Percentiles rank a stretch among this genome's conserved stretches.
Conservation (phyloP, 768 basidiomycete genomes). For the Lactifluus rugatus region DNA sequence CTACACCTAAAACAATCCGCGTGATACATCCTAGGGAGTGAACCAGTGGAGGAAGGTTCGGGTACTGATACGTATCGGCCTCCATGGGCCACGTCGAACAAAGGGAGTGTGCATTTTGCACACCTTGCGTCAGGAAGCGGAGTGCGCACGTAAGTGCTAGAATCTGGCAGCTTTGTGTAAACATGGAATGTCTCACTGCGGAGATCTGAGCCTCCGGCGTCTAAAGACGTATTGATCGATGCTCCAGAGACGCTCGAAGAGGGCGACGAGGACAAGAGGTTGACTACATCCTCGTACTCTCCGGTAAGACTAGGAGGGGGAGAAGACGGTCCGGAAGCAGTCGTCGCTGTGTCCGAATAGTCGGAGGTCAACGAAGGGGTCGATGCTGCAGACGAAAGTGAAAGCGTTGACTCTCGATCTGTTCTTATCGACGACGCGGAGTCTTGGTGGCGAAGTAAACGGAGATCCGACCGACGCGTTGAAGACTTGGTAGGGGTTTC, state of each 20-base stretch:
- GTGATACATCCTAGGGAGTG: conserved; percentile 55
- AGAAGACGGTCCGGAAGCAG: conserved; percentile 46
- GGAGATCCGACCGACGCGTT: conserved; percentile 14
- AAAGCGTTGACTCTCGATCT: conserved; percentile 24
- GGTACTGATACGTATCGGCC: conserved; percentile 69
- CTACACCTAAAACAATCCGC: conserved; percentile 66
- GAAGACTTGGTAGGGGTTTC: conserved; percentile 11
- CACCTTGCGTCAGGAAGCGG: conserved; percentile 39
- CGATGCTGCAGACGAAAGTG: conserved; percentile 32
- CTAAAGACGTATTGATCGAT: not conserved
- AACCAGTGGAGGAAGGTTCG: conserved; percentile 31
- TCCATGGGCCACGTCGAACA: conserved; percentile 48
- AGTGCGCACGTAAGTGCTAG: conserved; percentile 22
- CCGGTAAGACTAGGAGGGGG: conserved; percentile 21
- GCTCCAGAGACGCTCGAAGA: conserved; percentile 2
- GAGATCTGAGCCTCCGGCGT: not conserved
- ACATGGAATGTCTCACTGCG: not conserved
- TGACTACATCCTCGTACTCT: conserved; percentile 7
- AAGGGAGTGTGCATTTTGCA: conserved; percentile 45
- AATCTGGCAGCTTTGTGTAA: not conserved
- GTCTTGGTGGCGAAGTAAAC: conserved; percentile 7
- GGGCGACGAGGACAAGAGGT: conserved; percentile 39
- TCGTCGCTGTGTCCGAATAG: conserved; percentile 47
- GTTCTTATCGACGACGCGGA: conserved; percentile 17
- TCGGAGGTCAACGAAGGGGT: conserved; percentile 56